phyloP scores from a whole-genome alignment of 164 flowering plant species.

The Vitis vinifera region DNA sequence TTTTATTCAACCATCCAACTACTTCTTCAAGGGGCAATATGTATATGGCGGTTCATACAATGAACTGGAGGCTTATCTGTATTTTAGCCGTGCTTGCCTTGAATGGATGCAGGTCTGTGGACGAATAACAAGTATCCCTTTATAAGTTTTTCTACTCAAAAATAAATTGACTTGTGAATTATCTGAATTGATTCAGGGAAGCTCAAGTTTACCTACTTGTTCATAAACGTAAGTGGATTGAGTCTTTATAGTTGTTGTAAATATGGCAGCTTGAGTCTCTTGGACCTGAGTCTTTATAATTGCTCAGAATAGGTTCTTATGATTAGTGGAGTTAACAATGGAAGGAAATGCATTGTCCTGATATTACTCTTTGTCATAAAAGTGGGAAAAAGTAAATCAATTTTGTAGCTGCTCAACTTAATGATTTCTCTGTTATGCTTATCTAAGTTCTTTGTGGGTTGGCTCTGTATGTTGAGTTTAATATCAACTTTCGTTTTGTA shows the following conservation, averaged over 20 bases:
- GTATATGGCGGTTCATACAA: conserved; percentile 71
- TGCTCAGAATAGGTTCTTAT: too few relatives aligned
- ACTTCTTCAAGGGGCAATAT: conserved; percentile 55
- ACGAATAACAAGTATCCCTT: not conserved
- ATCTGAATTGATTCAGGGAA: too few relatives aligned
- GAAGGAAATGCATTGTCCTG: not conserved
- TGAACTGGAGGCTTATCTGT: conserved; percentile 70
- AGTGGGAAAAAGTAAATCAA: conserved; percentile 1
- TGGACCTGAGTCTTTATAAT: too few relatives aligned
- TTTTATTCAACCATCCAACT: conserved; percentile 56
- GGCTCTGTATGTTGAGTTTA: not conserved
- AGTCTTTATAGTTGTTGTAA: too few relatives aligned
- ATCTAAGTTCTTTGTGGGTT: not conserved
- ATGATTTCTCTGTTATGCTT: not conserved
- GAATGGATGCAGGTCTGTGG: conserved; percentile 75
- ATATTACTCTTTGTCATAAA: not conserved
- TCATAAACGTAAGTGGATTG: too few relatives aligned
- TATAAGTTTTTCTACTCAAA: too few relatives aligned
- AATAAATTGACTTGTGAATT: too few relatives aligned
- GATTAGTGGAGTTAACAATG: not conserved
- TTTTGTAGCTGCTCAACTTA: not conserved
- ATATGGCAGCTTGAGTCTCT: too few relatives aligned
- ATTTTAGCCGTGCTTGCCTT: conserved; percentile 72
- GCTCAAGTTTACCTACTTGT: too few relatives aligned
- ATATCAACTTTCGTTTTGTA: not conserved